These are phyloP conservation scores for Clarireedia homoeocarpa DNA, from an alignment of 2,329 filamentous ascomycete genomes.

Conservation along the genomic window DNA sequence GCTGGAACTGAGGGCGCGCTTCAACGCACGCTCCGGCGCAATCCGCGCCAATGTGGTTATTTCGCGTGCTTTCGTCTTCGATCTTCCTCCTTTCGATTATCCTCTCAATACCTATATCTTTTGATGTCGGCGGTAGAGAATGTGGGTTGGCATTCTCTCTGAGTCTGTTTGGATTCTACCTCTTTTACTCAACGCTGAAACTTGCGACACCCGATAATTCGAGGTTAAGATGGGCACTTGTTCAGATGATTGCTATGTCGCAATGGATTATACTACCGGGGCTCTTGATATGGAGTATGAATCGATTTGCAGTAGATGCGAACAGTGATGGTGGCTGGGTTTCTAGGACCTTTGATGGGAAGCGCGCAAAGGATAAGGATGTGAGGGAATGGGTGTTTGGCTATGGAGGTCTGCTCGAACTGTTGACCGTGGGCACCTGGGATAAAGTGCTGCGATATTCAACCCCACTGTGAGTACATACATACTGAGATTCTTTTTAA, in stretches of 20 bases:
- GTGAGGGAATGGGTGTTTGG: slow-evolving; percentile 84
- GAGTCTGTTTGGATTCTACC: slow-evolving; percentile 82
- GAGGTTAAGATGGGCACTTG: slow-evolving; percentile 63
- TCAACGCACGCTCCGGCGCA: slow-evolving; percentile 39
- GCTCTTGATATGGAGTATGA: slow-evolving; percentile 89
- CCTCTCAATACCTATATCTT: slow-evolving; percentile 91
- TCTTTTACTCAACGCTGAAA: slow-evolving; percentile 74
- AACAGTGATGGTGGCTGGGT: slow-evolving; percentile 68
- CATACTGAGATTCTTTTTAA: too few species aligned
- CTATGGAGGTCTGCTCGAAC: slow-evolving; percentile 74
- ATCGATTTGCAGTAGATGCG: slow-evolving; percentile 90
- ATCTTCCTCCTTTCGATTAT: slow-evolving; percentile 87
- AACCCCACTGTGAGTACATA: slow-evolving; percentile 54
- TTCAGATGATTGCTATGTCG: slow-evolving; percentile 60
- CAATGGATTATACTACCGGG: slow-evolving; percentile 84
- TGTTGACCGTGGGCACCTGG: slow-evolving; percentile 75
- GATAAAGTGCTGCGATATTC: slow-evolving; percentile 84
- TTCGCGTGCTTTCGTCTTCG: slow-evolving; percentile 70
- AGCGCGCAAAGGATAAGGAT: slow-evolving; percentile 56
- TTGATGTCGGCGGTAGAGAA: slow-evolving; percentile 93
- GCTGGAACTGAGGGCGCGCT: slow-evolving; percentile 30
- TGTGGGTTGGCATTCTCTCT: slow-evolving; percentile 93
- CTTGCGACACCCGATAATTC: slow-evolving; percentile 74
- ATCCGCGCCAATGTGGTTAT: slow-evolving; percentile 68
- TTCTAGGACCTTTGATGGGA: slow-evolving; percentile 64